Conservation (phyloP, 352 stramenopile genomes). For the Globisporangium ultimum region DNA sequence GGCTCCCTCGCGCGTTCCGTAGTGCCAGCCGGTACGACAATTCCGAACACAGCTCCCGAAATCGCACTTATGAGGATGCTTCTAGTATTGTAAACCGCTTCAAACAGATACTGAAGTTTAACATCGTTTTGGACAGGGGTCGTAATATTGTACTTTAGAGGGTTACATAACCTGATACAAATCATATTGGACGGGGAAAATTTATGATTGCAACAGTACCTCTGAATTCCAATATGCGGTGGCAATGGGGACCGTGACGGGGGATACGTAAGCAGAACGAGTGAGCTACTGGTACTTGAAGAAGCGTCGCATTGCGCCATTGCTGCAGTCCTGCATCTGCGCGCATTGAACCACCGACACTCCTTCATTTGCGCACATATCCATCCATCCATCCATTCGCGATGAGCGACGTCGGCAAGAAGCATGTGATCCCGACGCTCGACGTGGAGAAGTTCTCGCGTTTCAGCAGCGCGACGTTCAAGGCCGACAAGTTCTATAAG, state of each 20-base stretch:
- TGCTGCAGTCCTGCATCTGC: not conserved
- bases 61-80: too few species aligned
- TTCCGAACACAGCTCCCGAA: too few species aligned
- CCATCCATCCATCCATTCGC: not conserved
- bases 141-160: too few species aligned
- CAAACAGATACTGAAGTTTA: too few species aligned
- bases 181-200: not conserved
- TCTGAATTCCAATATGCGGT: not conserved
- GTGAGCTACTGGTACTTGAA: conserved; percentile 3
- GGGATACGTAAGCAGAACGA: conserved; percentile 9
- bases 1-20: too few species aligned
- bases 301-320: not conserved
- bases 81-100: too few species aligned
- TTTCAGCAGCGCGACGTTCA: conserved; percentile 55
- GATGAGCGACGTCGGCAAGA: conserved; percentile 13
- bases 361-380: too few species aligned
- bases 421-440: conserved; percentile 19
- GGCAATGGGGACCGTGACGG: not conserved
- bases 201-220: not conserved
- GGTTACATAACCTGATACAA: too few species aligned
- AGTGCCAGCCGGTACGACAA: too few species aligned
- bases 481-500: conserved; percentile 84
- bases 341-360: not conserved
- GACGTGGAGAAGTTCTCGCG: conserved; percentile 70
- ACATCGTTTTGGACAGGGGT: too few species aligned